A percentile compares a stretch with the other conserved stretches of the same genome.
Evolutionary conservation across 2,329 filamentous ascomycete species (phyloP).

Genomic region (Cladosporium sp.): DNA sequence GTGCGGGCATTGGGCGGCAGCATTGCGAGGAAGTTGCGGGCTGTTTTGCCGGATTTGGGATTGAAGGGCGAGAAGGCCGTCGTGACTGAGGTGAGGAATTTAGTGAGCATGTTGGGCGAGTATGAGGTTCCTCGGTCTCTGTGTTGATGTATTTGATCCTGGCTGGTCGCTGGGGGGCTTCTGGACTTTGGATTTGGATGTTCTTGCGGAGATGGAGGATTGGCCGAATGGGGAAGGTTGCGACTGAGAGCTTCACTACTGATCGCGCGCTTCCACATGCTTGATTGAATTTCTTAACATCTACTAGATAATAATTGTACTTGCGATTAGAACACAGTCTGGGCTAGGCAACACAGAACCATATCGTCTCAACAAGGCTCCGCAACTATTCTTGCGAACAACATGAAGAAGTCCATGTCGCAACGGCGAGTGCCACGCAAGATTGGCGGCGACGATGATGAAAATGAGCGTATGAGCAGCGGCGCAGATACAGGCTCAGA

Average conservation of each 20-base stretch:
- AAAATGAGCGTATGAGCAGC: conserved; percentile 30
- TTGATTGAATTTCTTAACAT: no score
- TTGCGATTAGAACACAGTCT: no score
- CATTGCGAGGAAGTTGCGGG: conserved; percentile 79
- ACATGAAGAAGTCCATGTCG: conserved; percentile 56
- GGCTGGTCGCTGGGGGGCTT: background rate
- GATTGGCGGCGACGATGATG: conserved; percentile 68
- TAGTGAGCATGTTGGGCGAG: conserved; percentile 66
- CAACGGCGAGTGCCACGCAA: conserved; percentile 67
- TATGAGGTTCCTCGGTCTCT: background rate
- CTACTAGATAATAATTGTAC: no score
- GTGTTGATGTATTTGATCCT: background rate
- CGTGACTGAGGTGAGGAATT: conserved; percentile 78
- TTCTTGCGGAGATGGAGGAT: background rate
- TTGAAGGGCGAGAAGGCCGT: conserved; percentile 93
- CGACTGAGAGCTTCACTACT: background rate
- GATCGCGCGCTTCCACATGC: background rate
- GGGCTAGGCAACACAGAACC: background rate
- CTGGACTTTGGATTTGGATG: background rate
- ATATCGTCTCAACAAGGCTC: background rate
- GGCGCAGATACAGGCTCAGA: conserved; percentile 17
- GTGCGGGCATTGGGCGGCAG: conserved; percentile 75
- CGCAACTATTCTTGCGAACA: conserved; percentile 5
- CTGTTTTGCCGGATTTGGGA: conserved; percentile 65
- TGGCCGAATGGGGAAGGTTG: conserved; percentile 12